A percentile compares a stretch with the other conserved stretches of the same genome.
Conservation (phyloP, 192 early-diverging fungal species). For the Gonapodya prolifera region DNA sequence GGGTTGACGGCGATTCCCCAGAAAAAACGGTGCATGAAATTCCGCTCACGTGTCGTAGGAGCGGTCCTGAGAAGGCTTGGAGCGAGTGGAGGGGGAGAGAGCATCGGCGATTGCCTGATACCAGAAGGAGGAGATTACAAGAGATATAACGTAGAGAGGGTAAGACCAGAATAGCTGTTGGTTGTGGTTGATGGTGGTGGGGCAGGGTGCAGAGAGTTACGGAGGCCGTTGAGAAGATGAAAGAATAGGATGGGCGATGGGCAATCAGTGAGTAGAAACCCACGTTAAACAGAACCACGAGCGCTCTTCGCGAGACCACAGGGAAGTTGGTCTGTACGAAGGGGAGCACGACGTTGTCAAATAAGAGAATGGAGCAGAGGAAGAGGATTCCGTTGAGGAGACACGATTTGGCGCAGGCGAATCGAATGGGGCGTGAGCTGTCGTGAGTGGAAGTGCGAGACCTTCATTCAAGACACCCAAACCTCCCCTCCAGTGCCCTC, state of each 20-base stretch:
- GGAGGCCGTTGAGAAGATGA: not conserved
- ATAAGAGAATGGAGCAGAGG: slow-evolving; percentile 34
- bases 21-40: not conserved
- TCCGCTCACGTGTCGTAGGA: not conserved
- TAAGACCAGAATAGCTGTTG: slow-evolving; percentile 39
- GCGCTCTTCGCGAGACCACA: no score
- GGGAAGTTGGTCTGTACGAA: no score
- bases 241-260: slow-evolving; percentile 13
- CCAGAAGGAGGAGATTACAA: slow-evolving; percentile 36
- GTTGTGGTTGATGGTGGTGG: not conserved
- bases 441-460: no score
- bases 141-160: slow-evolving; percentile 33
- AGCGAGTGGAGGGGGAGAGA: slow-evolving; percentile 11
- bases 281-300: no score
- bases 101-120: slow-evolving; percentile 44
- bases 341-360: slow-evolving; percentile 18
- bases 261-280: no score
- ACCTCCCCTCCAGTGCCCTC: no score
- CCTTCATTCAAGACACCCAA: no score
- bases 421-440: slow-evolving; percentile 32
- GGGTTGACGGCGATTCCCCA: not conserved
- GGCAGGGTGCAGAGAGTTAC: not conserved
- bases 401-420: slow-evolving; percentile 24
- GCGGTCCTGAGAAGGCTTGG: not conserved
- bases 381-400: slow-evolving; percentile 37